Base-by-base conservation (phyloP, 2,329 filamentous ascomycete genomes). In the Beauveria scarabaeidicola region DNA sequence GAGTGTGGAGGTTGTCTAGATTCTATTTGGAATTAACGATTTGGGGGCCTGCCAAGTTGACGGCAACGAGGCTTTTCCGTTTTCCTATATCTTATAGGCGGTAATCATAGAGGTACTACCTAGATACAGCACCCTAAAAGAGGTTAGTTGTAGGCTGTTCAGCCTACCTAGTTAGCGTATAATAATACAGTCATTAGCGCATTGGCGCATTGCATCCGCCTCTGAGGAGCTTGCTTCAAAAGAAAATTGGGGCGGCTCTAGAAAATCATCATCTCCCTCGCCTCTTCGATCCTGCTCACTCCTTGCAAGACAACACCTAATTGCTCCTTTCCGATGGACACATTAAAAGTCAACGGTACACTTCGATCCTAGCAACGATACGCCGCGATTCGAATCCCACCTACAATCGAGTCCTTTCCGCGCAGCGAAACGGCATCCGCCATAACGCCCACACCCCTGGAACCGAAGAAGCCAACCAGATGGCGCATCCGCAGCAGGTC, bases 401-500 rank as follows among this genome's bases (percentile, higher is more conserved):
- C 2, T 13, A 4, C 1, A 8, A n/a, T 44, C 25, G 41, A 36
- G 9, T 52, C 29, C 29, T 8, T 38, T 32, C 10, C n/a, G 29
- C 10, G 21, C 9, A 36, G 25, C 21, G 19, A 53, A 36, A 25
- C 44, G 23, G 36, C 17, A 11, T 38, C 23, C 21, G 32, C 44
- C 40, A 23, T 17, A 36, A 47, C 53, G 10, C 7, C 11, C 40
- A 36, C 11, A 5, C 32, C 32, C 32, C 32, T 15, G 5, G 29
- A 48, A 19, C 10, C 13, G 3, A 11, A 41, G 10, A 36, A 38
- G n/a, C 11, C 27, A 19, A 44, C 29, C 48, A 62, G n/a, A 75
- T 75, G 73, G 66, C 71, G 54, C 69, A 73, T 54, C 66, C 67
- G 44, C 69, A 70, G 53, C 63, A 62, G 41, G 61, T 64, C 25